Base-by-base conservation (phyloP, 768 basidiomycete genomes). In the Zangia roseola region DNA sequence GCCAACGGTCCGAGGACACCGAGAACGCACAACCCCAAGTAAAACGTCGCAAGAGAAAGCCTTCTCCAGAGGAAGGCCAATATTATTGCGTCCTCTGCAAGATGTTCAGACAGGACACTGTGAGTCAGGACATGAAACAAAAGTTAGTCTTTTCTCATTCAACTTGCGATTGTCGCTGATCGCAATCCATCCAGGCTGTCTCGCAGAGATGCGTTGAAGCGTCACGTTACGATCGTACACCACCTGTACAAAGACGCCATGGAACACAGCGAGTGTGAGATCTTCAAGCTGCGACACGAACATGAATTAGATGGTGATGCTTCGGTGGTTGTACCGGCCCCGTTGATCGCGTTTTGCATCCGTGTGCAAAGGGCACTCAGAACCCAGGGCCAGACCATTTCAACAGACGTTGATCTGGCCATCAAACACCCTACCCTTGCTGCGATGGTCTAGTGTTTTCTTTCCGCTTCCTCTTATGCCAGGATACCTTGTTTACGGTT, bases 141-240 rank as follows among this genome's bases (percentile, higher is more conserved):
- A n/a, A n/a, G 30, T 50, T 16, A 10, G 23, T 24, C 10, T 5
- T 5, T 10, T 21, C 31, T n/a, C 20, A 9, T 14, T 19, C 4
- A 13, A 4, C 12, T 21, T 4, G 7, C 3, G 5, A n/a, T 5
- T 31, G 38, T 31, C 19, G 3, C 33, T 57, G 3, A 57, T 3
- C 16, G 14, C 3, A 19, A 13, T 46, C 16, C 8, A 12, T 36
- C 16, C 20, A 56, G 55, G 10, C 8, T 41, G 1, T 52, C 55
- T 10, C 40, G 50, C 4, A 57, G 17, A 21, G 55, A 56, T 13
- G 16, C 40, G 1, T 13, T 52, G 14, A 57, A 57, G 17, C 41
- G 55, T 19, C 55, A 56, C 33, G 24, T 43, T n/a, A 16, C 9
- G 21, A 10, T 14, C 12, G 16, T 24, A 21, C 42, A 43, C 33